phyloP scores from a whole-genome alignment of 1,139 yeast genomes.

The Blastobotrys serpentis region DNA sequence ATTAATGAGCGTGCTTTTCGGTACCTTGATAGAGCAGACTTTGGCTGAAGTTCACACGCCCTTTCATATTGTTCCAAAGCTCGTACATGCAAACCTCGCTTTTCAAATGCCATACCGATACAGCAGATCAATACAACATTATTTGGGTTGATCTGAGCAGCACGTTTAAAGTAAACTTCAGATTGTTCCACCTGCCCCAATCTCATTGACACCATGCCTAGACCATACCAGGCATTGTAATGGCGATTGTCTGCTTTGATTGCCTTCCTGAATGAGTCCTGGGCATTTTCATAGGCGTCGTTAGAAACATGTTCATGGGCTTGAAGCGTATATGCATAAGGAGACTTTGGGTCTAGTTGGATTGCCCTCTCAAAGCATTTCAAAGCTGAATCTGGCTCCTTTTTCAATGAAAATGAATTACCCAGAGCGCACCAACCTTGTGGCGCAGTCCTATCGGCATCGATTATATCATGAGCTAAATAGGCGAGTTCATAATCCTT shows the following conservation, averaged over 20 bases:
- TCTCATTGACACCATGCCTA: constrained; percentile 91
- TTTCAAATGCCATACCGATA: constrained; percentile 90
- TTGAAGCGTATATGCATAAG: constrained; percentile 88
- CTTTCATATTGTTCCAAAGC: constrained; percentile 82
- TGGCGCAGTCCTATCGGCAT: constrained; percentile 62
- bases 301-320: constrained; percentile 90
- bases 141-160: constrained; percentile 83
- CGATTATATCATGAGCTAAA: constrained; percentile 78
- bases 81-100: constrained; percentile 61
- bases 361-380: constrained; percentile 82
- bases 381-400: constrained; percentile 90
- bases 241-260: constrained; percentile 76
- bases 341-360: constrained; percentile 65
- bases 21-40: constrained; percentile 81
- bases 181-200: constrained; percentile 83
- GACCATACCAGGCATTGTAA: constrained; percentile 93
- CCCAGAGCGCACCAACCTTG: constrained; percentile 94
- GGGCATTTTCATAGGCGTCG: constrained; percentile 89
- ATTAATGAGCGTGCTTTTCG: constrained; percentile 84
- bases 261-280: constrained; percentile 78
- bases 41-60: constrained; percentile 83
- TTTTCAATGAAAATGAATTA: constrained; percentile 75
- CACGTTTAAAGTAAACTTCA: constrained; percentile 82
- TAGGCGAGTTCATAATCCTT: constrained; percentile 77
- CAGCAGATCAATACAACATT: constrained; percentile 90